These are phyloP conservation scores for Digitaria exilis DNA, from an alignment of 202 grass and related monocot species.

Conservation along the genomic window DNA sequence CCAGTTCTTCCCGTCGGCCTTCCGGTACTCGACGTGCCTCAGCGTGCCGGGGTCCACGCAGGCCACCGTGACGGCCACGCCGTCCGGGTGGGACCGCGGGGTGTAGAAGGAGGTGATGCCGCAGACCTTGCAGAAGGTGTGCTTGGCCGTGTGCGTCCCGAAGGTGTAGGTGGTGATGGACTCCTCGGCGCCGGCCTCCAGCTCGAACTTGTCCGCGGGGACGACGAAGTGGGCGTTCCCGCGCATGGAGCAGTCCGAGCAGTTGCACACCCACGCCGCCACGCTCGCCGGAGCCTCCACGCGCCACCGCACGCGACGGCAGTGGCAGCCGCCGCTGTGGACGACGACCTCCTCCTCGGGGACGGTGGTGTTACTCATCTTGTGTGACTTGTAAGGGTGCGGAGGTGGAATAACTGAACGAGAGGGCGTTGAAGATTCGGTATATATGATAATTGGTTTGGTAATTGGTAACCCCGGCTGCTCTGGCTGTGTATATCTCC, in stretches of 20 bases:
- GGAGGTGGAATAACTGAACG: too few relatives aligned
- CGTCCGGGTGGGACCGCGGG: slow-evolving; percentile 73
- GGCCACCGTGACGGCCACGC: slow-evolving; percentile 60
- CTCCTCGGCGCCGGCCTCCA: slow-evolving; percentile 40
- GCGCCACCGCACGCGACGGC: slow-evolving; percentile 67
- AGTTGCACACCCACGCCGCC: slow-evolving; percentile 76
- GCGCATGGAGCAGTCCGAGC: slow-evolving; percentile 78
- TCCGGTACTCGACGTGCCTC: slow-evolving; percentile 59
- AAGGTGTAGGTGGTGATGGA: slow-evolving; percentile 86
- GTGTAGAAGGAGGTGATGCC: slow-evolving; percentile 89
- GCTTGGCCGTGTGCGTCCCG: slow-evolving; percentile 76
- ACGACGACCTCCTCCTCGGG: slow-evolving; percentile 19
- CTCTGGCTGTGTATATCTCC: too few relatives aligned
- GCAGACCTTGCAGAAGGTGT: slow-evolving; percentile 83
- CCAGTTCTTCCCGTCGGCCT: slow-evolving; percentile 72
- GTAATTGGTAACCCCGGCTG: too few relatives aligned
- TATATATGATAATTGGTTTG: too few relatives aligned
- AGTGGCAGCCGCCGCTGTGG: slow-evolving; percentile 84
- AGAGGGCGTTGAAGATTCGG: too few relatives aligned
- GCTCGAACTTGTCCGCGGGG: slow-evolving; percentile 57
- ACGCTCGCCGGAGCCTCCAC: slow-evolving; percentile 74
- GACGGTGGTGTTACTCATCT: background rate
- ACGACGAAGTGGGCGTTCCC: slow-evolving; percentile 72
- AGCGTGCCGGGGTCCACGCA: slow-evolving; percentile 77
- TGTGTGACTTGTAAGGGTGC: too few relatives aligned